Conservation (phyloP, 148 eudicot species). For the Heliamphora exappendiculata region DNA sequence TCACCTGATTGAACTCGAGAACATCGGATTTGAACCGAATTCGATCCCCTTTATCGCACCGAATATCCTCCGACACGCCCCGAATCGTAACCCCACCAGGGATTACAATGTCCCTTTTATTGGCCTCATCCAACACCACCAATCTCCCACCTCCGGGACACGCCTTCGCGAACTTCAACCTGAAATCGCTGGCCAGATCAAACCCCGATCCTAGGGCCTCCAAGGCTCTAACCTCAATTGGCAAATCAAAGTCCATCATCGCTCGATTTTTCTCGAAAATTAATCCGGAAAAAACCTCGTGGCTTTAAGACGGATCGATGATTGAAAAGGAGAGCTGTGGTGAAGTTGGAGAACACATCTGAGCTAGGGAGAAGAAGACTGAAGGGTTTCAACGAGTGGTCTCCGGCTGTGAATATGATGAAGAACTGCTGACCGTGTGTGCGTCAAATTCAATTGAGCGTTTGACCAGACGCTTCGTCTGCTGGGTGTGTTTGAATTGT, state of each 20-base stretch:
- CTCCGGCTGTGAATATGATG: too few species aligned
- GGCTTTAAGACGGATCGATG: too few species aligned
- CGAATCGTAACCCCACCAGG: conserved; percentile 46
- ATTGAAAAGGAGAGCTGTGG: too few species aligned
- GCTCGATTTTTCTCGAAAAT: too few species aligned
- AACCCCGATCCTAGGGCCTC: conserved; percentile 82
- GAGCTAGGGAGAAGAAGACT: too few species aligned
- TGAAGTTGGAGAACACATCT: too few species aligned
- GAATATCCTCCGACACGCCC: conserved; percentile 62
- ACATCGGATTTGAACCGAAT: conserved; percentile 88
- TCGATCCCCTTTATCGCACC: conserved; percentile 88
- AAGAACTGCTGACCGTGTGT: too few species aligned
- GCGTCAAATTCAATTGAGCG: too few species aligned
- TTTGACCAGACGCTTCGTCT: too few species aligned
- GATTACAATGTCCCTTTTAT: conserved; percentile 47
- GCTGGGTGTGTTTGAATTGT: too few species aligned
- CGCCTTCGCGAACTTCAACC: conserved; percentile 64
- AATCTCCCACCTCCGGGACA: conserved; percentile 40
- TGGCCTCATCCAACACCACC: conserved; percentile 52
- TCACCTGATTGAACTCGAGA: conserved; percentile 81
- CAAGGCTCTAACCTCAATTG: conserved; percentile 48
- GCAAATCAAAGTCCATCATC: conserved; percentile 20
- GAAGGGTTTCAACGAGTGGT: too few species aligned
- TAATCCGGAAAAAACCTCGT: too few species aligned
- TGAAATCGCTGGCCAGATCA: conserved; percentile 81